phyloP scores from a whole-genome alignment of 192 early-diverging fungal genomes.

The Obelidium mucronatum region DNA sequence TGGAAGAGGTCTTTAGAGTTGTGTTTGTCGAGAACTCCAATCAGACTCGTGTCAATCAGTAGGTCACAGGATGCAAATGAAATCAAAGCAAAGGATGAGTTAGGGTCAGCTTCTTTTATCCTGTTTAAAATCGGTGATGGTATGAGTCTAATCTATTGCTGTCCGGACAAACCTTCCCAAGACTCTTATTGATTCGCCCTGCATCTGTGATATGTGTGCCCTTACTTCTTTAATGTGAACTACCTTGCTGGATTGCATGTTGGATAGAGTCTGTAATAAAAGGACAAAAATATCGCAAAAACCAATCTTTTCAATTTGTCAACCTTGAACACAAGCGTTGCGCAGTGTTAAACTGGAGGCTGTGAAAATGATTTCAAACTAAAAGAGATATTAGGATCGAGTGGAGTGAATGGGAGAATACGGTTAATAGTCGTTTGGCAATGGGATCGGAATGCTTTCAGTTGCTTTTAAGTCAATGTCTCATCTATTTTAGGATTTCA shows the following conservation, averaged over 20 bases:
- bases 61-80: slow-evolving; percentile 19
- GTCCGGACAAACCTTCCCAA: slow-evolving; percentile 31
- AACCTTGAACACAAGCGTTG: too few relatives aligned
- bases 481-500: too few relatives aligned
- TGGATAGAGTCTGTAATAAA: too few relatives aligned
- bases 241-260: background rate
- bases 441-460: too few relatives aligned
- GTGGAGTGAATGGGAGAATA: too few relatives aligned
- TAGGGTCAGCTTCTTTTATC: slow-evolving; percentile 23
- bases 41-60: slow-evolving; percentile 40
- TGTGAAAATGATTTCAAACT: too few relatives aligned
- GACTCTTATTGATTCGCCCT: slow-evolving; percentile 33
- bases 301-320: too few relatives aligned
- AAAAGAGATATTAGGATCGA: too few relatives aligned
- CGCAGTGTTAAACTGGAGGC: too few relatives aligned
- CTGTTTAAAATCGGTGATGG: background rate
- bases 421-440: too few relatives aligned
- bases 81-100: slow-evolving; percentile 25
- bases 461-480: too few relatives aligned
- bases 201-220: background rate
- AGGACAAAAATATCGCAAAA: too few relatives aligned
- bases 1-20: slow-evolving; percentile 41
- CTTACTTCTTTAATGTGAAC: slow-evolving; percentile 1
- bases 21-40: slow-evolving; percentile 40
- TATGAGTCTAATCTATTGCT: background rate